Conservation (phyloP, 257 asterid species). For the Solanum arcanum region DNA sequence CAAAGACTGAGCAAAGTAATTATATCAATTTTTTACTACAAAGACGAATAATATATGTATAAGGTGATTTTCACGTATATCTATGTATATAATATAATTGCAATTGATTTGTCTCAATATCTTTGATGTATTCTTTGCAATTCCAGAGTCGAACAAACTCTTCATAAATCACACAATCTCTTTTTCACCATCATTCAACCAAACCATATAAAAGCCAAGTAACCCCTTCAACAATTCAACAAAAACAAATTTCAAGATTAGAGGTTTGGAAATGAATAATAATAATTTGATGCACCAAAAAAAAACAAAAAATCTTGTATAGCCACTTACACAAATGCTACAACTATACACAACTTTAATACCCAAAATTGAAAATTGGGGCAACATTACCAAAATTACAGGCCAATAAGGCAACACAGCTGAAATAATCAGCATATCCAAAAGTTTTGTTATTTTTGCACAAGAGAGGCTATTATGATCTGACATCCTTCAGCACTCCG, state of each 20-base stretch:
- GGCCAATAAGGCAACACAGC: not conserved
- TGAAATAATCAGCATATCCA: not conserved
- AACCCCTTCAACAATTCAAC: not conserved
- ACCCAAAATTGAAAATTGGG: not conserved
- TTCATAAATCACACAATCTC: not conserved
- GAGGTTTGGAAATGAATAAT: not conserved
- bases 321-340: not conserved
- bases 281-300: not conserved
- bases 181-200: not conserved
- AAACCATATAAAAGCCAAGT: not conserved
- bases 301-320: not conserved
- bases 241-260: not conserved
- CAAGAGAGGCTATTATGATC: slow-evolving; percentile 12
- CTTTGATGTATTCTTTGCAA: not conserved
- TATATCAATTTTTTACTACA: no score
- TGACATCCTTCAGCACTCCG: slow-evolving; percentile 70
- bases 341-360: not conserved
- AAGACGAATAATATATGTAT: no score
- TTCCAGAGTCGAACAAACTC: not conserved
- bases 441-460: not conserved
- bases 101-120: not conserved
- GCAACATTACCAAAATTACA: not conserved
- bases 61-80: no score
- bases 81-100: not conserved
- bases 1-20: not conserved